Evolutionary conservation across 2,329 filamentous ascomycete genomes (phyloP).

Genomic region (Penicillium paneum): DNA sequence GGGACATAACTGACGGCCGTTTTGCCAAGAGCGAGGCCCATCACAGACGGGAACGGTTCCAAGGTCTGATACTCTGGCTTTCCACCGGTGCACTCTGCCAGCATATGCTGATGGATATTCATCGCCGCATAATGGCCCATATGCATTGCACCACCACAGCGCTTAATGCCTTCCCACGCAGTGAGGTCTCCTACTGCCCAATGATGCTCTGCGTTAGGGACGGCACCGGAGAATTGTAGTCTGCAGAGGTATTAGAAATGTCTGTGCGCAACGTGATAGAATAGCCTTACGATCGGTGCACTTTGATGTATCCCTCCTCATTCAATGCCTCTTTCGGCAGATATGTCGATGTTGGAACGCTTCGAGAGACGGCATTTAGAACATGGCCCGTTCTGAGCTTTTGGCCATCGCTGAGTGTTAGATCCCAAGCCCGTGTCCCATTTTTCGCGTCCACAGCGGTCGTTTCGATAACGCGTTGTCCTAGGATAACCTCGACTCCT

Average conservation of each 20-base stretch:
- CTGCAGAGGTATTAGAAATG: constrained; percentile 31
- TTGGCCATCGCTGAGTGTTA: constrained; percentile 60
- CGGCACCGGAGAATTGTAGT: constrained; percentile 53
- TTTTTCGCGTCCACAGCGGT: constrained; percentile 16
- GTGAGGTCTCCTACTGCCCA: constrained; percentile 69
- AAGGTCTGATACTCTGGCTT: constrained; percentile 51
- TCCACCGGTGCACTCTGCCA: constrained; percentile 40
- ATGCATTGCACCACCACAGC: constrained; percentile 72
- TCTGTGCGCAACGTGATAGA: neutral
- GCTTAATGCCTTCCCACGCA: constrained; percentile 74
- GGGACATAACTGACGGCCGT: constrained; percentile 64
- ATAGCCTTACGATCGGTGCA: constrained; percentile 48
- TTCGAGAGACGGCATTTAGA: constrained; percentile 66
- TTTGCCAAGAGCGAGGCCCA: constrained; percentile 68
- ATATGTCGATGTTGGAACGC: constrained; percentile 60
- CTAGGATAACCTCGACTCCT: constrained; percentile 51
- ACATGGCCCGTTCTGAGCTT: constrained; percentile 62
- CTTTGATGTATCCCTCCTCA: constrained; percentile 63
- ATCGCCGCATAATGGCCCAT: constrained; percentile 64
- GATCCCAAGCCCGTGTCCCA: constrained; percentile 28
- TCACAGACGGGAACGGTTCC: constrained; percentile 59
- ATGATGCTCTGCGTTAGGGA: constrained; percentile 59
- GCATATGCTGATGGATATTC: constrained; percentile 65
- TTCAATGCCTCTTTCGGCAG: constrained; percentile 59
- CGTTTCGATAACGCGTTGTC: constrained; percentile 28